Conservation (phyloP, 768 basidiomycete genomes). For the Suillus hirtellus region DNA sequence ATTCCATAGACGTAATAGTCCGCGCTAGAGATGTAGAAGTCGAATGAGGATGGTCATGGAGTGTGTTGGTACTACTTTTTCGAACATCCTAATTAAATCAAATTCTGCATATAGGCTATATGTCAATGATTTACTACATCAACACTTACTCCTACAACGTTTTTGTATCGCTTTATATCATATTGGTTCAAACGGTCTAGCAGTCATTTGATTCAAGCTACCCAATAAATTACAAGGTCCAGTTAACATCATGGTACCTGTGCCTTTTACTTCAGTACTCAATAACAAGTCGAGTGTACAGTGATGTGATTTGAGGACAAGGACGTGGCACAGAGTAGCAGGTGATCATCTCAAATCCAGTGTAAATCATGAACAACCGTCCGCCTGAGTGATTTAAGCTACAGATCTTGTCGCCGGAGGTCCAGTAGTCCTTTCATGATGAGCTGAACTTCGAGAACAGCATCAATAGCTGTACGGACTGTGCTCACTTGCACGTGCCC, state of each 20-base stretch:
- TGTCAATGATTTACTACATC: not conserved
- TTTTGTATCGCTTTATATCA: not conserved
- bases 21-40: not conserved
- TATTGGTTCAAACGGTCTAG: not conserved
- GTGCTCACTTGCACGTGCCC: constrained; percentile 60
- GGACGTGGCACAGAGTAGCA: not conserved
- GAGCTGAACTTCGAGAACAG: constrained; percentile 76
- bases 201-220: not conserved
- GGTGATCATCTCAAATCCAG: not conserved
- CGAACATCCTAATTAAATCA: not conserved
- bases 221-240: not conserved
- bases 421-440: constrained; percentile 86
- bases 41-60: not conserved
- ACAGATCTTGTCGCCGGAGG: constrained; percentile 72
- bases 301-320: not conserved
- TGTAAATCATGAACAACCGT: not conserved
- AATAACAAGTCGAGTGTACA: not conserved
- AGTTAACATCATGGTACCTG: not conserved
- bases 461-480: constrained; percentile 66
- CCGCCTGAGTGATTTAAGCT: constrained; percentile 15
- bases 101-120: not conserved
- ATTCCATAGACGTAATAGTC: not conserved
- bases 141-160: not conserved
- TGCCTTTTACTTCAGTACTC: not conserved
- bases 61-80: too few species aligned